Conservation (phyloP, 1,284 basidiomycete species). For the Malassezia obtusa region DNA sequence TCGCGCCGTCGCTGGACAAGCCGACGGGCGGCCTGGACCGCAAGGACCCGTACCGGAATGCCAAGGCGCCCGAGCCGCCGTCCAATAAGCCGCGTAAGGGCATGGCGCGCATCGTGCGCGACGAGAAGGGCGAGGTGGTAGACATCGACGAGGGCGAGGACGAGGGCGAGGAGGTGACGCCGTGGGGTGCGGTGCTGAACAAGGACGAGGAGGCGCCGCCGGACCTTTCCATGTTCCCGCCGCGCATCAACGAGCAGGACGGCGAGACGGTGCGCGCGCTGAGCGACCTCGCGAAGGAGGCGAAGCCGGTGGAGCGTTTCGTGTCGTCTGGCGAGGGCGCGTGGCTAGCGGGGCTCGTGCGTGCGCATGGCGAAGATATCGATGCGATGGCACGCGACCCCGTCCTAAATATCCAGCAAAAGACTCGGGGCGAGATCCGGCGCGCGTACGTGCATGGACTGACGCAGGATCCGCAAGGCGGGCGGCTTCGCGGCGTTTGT, state of each 20-base stretch:
- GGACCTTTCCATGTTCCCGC: constrained; percentile 14
- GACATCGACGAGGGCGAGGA: constrained; percentile 64
- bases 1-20: constrained; percentile 52
- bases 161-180: constrained; percentile 46
- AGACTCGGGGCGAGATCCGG: constrained; percentile 70
- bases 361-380: constrained; percentile 64
- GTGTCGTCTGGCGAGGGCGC: constrained; percentile 61
- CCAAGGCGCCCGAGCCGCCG: background rate
- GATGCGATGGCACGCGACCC: constrained; percentile 70
- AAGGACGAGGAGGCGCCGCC: constrained; percentile 17
- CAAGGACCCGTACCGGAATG: constrained; percentile 14
- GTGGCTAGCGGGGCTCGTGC: constrained; percentile 62
- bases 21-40: constrained; percentile 26
- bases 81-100: constrained; percentile 52
- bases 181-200: constrained; percentile 44
- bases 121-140: constrained; percentile 68
- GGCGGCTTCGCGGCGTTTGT: background rate
- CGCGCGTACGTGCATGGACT: constrained; percentile 31
- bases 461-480: constrained; percentile 15
- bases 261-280: constrained; percentile 49
- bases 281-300: constrained; percentile 52
- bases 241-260: constrained; percentile 7
- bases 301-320: constrained; percentile 56
- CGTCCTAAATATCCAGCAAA: constrained; percentile 71
- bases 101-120: constrained; percentile 74